phyloP scores from a whole-genome alignment of 2,329 filamentous ascomycete genomes.

The Colletotrichum sp. region DNA sequence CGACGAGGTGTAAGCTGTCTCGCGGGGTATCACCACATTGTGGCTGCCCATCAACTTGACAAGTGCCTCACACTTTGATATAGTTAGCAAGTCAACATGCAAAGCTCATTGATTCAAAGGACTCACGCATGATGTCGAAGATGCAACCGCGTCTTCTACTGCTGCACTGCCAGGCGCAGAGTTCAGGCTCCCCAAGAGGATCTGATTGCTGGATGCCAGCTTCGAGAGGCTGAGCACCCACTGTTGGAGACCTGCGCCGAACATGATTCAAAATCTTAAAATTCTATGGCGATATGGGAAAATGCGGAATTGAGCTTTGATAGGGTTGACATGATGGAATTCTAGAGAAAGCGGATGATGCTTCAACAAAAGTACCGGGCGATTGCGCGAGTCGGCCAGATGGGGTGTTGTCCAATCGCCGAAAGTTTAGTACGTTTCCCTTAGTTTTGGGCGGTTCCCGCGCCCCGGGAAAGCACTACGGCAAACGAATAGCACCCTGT shows the following conservation, averaged over 20 bases:
- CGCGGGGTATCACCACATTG: background rate
- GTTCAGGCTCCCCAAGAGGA: background rate
- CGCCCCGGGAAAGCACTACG: background rate
- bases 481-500: background rate
- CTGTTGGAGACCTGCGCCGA: background rate
- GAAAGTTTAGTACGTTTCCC: background rate
- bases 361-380: background rate
- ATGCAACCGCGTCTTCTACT: background rate
- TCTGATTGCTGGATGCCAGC: background rate
- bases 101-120: background rate
- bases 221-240: background rate
- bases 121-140: background rate
- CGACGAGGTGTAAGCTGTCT: background rate
- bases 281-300: background rate
- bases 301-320: no score
- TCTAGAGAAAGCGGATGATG: background rate
- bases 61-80: background rate
- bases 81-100: background rate
- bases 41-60: background rate
- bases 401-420: background rate
- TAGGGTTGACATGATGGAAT: fast-evolving
- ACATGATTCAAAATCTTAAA: background rate
- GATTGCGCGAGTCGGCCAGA: background rate
- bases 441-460: background rate
- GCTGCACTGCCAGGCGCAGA: background rate